These are phyloP conservation scores for Helianthus annuus DNA, from an alignment of 129 eudicot species.

Conservation along the genomic window HanXRQr2.0-SUNRISE NC_035433.2:72457117-72457616, in stretches of 20 bases:
- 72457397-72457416: constrained; percentile 25
- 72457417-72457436: constrained; percentile 32
- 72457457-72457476: constrained; percentile 67
- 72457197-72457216: no score
- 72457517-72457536: constrained; percentile 61
- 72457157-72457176: no score
- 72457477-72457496: constrained; percentile 63
- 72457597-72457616: constrained; percentile 15
- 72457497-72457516: constrained; percentile 54
- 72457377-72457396: constrained; percentile 19
- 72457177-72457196: no score
- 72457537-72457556: constrained; percentile 70
- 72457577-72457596: constrained; percentile 68
- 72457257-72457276: no score
- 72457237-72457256: no score
- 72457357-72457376: constrained; percentile 11
- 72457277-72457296: no score
- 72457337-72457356: background rate
- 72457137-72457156: no score
- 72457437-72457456: constrained; percentile 64
- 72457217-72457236: no score
- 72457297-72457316: constrained; percentile 11
- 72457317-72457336: constrained; percentile 2
- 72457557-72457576: constrained; percentile 69
- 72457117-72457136: no score